Conservation (phyloP, 2,329 filamentous ascomycete species). For the Alternaria hordeiaustralica region DNA sequence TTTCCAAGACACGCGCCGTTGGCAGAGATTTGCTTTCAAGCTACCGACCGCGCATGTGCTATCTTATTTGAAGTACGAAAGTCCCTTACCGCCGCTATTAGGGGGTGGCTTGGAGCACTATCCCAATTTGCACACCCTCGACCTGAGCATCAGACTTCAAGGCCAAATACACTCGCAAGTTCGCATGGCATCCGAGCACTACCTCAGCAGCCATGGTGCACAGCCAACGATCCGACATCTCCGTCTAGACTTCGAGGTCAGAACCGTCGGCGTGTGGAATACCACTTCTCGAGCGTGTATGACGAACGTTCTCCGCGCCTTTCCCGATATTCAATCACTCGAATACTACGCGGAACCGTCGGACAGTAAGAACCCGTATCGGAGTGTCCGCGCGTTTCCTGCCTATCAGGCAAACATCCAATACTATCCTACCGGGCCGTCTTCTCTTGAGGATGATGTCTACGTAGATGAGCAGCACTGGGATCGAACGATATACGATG, state of each 20-base stretch:
- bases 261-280: conserved; percentile 15
- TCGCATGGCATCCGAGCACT: neutral
- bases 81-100: neutral
- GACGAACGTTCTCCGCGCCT: conserved; percentile 5
- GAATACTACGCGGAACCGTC: conserved; percentile 20
- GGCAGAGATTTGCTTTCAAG: neutral
- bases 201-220: neutral
- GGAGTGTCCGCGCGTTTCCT: conserved; percentile 18
- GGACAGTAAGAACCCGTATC: conserved; percentile 16
- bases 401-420: conserved; percentile 23
- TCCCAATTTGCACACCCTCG: neutral
- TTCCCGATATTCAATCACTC: conserved; percentile 7
- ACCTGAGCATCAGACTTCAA: conserved; percentile 3
- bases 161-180: neutral
- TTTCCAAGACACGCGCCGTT: neutral
- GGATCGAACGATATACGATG: conserved; percentile 19
- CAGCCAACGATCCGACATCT: conserved; percentile 10
- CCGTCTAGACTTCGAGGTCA: conserved; percentile 21
- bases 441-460: neutral
- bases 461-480: neutral
- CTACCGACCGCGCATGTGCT: neutral
- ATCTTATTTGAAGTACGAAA: conserved; percentile 1
- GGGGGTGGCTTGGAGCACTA: neutral
- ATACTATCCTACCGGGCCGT: conserved; percentile 6
- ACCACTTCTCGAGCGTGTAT: neutral